Conservation (phyloP, 495 filamentous ascomycete genomes). For the Oidiodendron maius region DNA sequence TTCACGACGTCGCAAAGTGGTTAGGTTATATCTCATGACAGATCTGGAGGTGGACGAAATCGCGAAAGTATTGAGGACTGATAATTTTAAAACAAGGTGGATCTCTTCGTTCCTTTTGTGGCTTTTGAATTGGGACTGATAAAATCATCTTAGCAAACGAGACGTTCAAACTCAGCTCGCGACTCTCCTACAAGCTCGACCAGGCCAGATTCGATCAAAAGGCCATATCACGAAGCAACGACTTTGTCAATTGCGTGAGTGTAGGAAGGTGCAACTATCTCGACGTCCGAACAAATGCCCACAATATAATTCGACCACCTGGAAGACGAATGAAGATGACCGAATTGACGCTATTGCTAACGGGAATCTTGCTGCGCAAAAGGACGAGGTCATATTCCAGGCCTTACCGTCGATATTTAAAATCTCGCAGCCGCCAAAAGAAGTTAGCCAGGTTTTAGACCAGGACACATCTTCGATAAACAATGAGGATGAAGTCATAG, state of each 20-base stretch:
- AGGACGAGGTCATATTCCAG: background rate
- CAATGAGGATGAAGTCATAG: too few species aligned
- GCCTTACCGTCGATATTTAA: background rate
- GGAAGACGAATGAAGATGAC: background rate
- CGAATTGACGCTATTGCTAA: background rate
- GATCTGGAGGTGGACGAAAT: constrained; percentile 18
- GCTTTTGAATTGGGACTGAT: background rate
- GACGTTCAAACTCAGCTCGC: constrained; percentile 13
- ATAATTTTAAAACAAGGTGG: constrained; percentile 8
- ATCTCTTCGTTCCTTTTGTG: background rate
- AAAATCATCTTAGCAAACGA: constrained; percentile 8
- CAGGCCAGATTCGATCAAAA: constrained; percentile 10
- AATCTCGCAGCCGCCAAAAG: background rate
- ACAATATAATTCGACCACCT: background rate
- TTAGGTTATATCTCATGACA: constrained; percentile 18
- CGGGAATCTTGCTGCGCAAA: background rate
- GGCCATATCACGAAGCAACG: constrained; percentile 4
- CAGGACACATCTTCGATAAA: too few species aligned
- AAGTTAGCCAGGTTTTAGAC: too few species aligned
- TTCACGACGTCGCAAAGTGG: constrained; percentile 12
- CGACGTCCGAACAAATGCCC: background rate
- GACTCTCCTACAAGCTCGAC: constrained; percentile 8
- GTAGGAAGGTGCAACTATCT: constrained; percentile 1
- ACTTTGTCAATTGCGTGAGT: constrained; percentile 11
- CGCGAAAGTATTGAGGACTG: constrained; percentile 7